These are phyloP conservation scores for Spongiforma sp. DNA, from an alignment of 1,284 basidiomycete genomes.

Conservation along the genomic window DNA sequence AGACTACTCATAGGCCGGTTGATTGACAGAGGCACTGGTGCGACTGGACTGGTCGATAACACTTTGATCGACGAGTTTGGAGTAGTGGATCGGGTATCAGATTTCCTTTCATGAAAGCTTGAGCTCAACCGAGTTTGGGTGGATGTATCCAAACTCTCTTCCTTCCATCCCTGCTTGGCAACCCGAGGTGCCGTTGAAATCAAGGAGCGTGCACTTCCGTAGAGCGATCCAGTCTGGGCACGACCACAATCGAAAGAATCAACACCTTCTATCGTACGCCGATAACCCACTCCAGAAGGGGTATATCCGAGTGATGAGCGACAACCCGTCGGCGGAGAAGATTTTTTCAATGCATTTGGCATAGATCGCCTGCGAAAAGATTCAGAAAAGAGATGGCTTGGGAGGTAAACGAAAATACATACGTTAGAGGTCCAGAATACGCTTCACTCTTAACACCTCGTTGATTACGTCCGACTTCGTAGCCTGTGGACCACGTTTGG, in stretches of 20 bases:
- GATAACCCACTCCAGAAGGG: no score
- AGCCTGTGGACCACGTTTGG: background rate
- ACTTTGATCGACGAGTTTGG: background rate
- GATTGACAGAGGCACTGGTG: background rate
- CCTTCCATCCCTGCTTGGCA: background rate
- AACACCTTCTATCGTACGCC: no score
- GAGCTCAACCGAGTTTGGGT: background rate
- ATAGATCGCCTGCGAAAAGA: slow-evolving; percentile 10
- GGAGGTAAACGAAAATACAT: slow-evolving; percentile 8
- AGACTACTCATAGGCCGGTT: background rate
- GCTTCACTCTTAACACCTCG: slow-evolving; percentile 7
- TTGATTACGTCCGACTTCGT: background rate
- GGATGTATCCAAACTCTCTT: background rate
- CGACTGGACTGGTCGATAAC: background rate
- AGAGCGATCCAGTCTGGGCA: no score
- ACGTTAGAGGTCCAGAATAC: slow-evolving; percentile 7
- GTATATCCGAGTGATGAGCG: no score
- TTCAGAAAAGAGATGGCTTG: slow-evolving; percentile 1
- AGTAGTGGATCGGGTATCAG: slow-evolving; percentile 7
- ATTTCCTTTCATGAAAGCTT: slow-evolving; percentile 21
- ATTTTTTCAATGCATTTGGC: slow-evolving; percentile 1
- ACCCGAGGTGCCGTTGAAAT: background rate
- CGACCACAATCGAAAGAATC: no score
- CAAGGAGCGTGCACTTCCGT: no score
- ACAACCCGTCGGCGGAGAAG: slow-evolving; percentile 20